Evolutionary conservation across 495 filamentous ascomycete species (phyloP), one percentile per base, ranked within the genome.

Genomic region (Penicillium nucicola): DNA sequence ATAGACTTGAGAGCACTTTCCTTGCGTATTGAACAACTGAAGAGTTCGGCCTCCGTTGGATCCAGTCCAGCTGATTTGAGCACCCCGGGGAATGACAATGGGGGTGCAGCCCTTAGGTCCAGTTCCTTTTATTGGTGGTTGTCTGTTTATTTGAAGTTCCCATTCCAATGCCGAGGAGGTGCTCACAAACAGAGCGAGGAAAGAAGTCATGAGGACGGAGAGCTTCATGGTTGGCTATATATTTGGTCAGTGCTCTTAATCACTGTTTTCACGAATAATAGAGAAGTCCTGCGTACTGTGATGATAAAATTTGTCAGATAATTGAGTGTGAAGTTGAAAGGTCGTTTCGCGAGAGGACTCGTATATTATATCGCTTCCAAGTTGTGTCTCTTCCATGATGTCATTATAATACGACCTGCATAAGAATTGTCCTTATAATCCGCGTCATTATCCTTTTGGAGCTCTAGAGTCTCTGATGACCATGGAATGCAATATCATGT

Each of bases 61-160:
- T 42, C 56, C 56, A 23, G 17, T 9, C 56, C 56, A 58, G 38
- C 46, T 54, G 20, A 58, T 58, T 23, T 39, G 4, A 5, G 51
- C 33, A 10, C 56, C 56, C 17, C 51, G 32, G 9, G 51, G 56
- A 14, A 58, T 58, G 25, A 18, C 2, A 8, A 58, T 40, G 13
- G 50, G 2, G 22, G 22, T 23, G 32, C 56, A 58, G 11, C 17
- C 13, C 19, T 51, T 31, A 13, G 45, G 52, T 17, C 4, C 18
- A 5, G 40, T 34, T 19, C 45, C 52, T 4, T n/a, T n/a, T n/a
- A n/a, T n/a, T 25, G 34, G 32, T 35, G n/a, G 14, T 23, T 50
- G 52, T 9, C 18, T 25, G 19, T 42, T 42, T 15, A 45, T 34
- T 13, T 20, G 20, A 14, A 55, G 52, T 33, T 45, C 19, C 52